phyloP scores from a whole-genome alignment of 306 rosid species.

The Citrullus mucosospermus region DNA sequence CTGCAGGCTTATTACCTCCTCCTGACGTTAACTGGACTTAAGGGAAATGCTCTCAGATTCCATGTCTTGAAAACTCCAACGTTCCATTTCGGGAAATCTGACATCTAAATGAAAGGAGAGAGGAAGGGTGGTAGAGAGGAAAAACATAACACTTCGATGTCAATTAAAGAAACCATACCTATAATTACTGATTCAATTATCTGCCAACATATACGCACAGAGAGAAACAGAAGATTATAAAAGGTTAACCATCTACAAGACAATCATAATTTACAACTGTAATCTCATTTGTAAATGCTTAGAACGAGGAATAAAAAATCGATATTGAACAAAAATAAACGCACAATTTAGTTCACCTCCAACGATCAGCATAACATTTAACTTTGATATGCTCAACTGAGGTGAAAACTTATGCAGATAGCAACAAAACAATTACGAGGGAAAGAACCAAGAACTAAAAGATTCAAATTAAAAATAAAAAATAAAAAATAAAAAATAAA shows the following conservation, averaged over 20 bases:
- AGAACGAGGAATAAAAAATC: background rate
- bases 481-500: no score
- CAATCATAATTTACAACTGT: background rate
- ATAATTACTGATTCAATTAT: background rate
- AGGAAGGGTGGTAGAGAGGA: background rate
- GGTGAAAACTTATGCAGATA: no score
- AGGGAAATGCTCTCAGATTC: conserved; percentile 21
- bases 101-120: conserved; percentile 9
- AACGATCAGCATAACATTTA: background rate
- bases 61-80: conserved; percentile 10
- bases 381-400: no score
- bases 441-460: no score
- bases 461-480: no score
- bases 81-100: conserved; percentile 17
- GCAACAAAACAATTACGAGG: no score
- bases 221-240: background rate
- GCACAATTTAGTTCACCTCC: background rate
- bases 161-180: background rate
- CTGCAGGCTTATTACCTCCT: conserved; percentile 22
- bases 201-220: background rate
- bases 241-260: background rate
- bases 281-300: background rate
- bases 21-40: conserved; percentile 14
- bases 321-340: background rate
- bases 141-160: background rate